These are phyloP conservation scores for Pseudocercospora fuligena DNA, from an alignment of 2,329 filamentous ascomycete genomes.

Conservation along the genomic window DNA sequence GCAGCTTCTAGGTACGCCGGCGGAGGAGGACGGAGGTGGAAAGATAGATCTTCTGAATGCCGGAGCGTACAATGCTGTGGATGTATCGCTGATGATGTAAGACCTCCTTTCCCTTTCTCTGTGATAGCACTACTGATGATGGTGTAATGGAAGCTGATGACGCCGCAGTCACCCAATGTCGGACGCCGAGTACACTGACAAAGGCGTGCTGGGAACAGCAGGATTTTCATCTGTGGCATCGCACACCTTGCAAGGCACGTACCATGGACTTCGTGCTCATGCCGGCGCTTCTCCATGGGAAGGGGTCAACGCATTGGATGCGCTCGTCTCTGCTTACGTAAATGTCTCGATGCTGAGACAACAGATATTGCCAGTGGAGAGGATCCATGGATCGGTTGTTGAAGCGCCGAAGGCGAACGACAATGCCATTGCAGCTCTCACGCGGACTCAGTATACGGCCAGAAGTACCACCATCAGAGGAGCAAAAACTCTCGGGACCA, in stretches of 20 bases:
- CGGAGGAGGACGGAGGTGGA: slow-evolving; percentile 26
- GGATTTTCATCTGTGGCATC: slow-evolving; percentile 10
- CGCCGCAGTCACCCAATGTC: slow-evolving; percentile 14
- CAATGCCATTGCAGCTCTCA: slow-evolving; percentile 17
- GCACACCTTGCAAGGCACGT: slow-evolving; percentile 5
- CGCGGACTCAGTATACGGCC: slow-evolving; percentile 13
- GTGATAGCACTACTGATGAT: no score
- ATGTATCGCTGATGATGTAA: slow-evolving; percentile 14
- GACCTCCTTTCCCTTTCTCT: background rate
- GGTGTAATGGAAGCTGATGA: background rate
- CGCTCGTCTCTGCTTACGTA: slow-evolving; percentile 14
- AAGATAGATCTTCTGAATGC: slow-evolving; percentile 17
- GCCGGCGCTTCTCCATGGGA: slow-evolving; percentile 19
- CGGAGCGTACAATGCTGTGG: slow-evolving; percentile 5
- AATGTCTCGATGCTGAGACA: slow-evolving; percentile 16
- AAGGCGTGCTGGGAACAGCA: slow-evolving; percentile 6
- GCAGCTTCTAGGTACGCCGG: slow-evolving; percentile 46
- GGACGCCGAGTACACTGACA: slow-evolving; percentile 7
- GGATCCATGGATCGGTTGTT: slow-evolving; percentile 17
- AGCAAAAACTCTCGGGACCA: slow-evolving; percentile 11
- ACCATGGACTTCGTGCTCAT: slow-evolving; percentile 16
- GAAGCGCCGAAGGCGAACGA: slow-evolving; percentile 7
- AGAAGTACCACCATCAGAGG: slow-evolving; percentile 17
- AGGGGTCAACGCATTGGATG: slow-evolving; percentile 20
- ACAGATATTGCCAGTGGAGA: slow-evolving; percentile 16